Percentiles rank a stretch among this genome's conserved stretches.
Evolutionary conservation across 208 protist genomes (phyloP).

Genomic region (Acanthamoeba sp.): DNA sequence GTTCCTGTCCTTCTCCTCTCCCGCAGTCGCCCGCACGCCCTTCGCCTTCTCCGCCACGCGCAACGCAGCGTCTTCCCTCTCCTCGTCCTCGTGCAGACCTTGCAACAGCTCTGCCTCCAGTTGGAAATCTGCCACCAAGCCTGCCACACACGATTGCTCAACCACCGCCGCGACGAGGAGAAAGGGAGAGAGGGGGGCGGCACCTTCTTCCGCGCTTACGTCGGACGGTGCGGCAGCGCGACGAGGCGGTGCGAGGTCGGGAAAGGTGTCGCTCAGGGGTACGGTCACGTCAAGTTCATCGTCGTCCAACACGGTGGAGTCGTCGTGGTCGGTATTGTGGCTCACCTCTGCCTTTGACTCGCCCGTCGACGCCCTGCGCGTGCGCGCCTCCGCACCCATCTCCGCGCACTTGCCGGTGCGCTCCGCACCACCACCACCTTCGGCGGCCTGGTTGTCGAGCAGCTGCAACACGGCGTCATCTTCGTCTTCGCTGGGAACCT

Average conservation of each 20-base stretch:
- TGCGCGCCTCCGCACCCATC: not conserved
- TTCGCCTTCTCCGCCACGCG: no score
- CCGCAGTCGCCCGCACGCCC: no score
- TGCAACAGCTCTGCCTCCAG: no score
- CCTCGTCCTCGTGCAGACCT: no score
- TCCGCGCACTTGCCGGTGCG: not conserved
- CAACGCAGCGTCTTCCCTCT: no score
- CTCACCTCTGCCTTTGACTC: no score
- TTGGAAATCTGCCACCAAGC: no score
- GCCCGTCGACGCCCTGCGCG: not conserved
- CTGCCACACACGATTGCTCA: no score
- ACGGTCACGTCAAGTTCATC: conserved; percentile 3
- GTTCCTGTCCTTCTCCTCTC: no score
- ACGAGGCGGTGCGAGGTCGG: not conserved
- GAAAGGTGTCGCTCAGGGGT: not conserved
- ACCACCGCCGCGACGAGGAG: no score
- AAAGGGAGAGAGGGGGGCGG: not conserved
- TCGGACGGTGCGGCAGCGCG: not conserved
- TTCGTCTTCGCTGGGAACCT: not conserved
- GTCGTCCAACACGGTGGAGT: not conserved
- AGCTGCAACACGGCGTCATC: not conserved
- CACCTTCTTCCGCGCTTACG: not conserved
- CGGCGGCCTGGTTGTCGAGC: not conserved
- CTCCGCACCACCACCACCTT: not conserved
- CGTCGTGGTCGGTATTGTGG: not conserved